Percentiles rank a stretch among this genome's conserved stretches.
Evolutionary conservation across 164 flowering plant genomes (phyloP).

Genomic region (Macadamia integrifolia): DNA sequence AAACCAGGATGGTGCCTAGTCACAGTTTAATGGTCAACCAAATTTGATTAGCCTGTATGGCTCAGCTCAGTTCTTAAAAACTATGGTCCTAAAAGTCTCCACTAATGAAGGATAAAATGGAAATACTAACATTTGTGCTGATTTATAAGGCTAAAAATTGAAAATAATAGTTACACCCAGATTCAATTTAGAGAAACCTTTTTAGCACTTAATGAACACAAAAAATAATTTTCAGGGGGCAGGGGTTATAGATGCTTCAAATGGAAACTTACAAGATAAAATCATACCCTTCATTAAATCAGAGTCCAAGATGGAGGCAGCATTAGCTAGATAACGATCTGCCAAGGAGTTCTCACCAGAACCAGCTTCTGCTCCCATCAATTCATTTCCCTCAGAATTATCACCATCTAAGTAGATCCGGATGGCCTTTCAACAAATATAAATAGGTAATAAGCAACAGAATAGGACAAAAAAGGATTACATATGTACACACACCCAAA

Average conservation of each 20-base stretch:
- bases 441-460: neutral
- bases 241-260: neutral
- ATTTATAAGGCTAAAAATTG: neutral
- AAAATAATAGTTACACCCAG: neutral
- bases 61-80: no score
- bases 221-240: neutral
- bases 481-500: no score
- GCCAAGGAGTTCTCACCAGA: constrained; percentile 33
- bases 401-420: constrained; percentile 45
- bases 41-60: neutral
- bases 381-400: constrained; percentile 33
- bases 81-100: no score
- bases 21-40: neutral
- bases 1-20: neutral
- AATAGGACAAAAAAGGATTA: no score
- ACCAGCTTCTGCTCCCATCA: constrained; percentile 41
- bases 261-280: constrained; percentile 1
- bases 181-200: neutral
- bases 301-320: constrained; percentile 36
- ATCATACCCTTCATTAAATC: constrained; percentile 44
- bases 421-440: constrained; percentile 47
- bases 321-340: constrained; percentile 50
- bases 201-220: neutral
- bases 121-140: no score
- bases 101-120: neutral